Conservation (phyloP, 257 asterid species). For the Cinchona pubescens region DNA sequence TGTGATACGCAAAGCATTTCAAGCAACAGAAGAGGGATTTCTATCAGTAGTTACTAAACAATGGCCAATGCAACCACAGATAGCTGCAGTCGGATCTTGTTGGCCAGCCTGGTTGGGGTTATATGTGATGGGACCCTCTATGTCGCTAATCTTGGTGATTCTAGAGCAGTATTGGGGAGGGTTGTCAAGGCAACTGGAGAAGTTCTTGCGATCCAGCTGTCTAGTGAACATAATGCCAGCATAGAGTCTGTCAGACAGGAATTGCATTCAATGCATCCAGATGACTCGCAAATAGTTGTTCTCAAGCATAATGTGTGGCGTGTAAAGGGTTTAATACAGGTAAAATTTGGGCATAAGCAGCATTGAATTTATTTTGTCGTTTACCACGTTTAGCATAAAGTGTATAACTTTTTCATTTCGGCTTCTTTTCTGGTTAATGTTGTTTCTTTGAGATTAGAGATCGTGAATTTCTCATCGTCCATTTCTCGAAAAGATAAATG, state of each 20-base stretch:
- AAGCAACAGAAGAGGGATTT: conserved; percentile 52
- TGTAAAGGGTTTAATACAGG: conserved; percentile 54
- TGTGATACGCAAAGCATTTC: conserved; percentile 43
- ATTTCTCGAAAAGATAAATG: not conserved
- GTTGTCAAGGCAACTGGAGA: conserved; percentile 43
- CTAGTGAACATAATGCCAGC: conserved; percentile 49
- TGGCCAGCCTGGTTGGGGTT: conserved; percentile 46
- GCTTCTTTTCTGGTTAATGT: not conserved
- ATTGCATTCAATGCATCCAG: conserved; percentile 45
- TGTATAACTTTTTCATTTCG: not conserved
- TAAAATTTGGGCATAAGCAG: conserved; percentile 9
- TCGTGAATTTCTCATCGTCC: not conserved
- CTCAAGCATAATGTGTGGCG: conserved; percentile 54
- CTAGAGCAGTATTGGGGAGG: conserved; percentile 50
- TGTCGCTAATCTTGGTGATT: conserved; percentile 48
- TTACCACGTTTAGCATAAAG: not conserved
- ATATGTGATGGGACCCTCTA: conserved; percentile 40
- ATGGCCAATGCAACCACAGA: conserved; percentile 44
- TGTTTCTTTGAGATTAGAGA: not conserved
- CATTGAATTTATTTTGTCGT: not conserved
- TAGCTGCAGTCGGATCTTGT: conserved; percentile 54
- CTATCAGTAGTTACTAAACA: conserved; percentile 35
- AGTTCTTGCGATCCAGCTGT: conserved; percentile 46
- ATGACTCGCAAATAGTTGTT: conserved; percentile 45
- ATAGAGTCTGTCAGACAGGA: conserved; percentile 49